phyloP scores from a whole-genome alignment of 2,329 filamentous ascomycete genomes.

The Ophiostoma perfectum region DNA sequence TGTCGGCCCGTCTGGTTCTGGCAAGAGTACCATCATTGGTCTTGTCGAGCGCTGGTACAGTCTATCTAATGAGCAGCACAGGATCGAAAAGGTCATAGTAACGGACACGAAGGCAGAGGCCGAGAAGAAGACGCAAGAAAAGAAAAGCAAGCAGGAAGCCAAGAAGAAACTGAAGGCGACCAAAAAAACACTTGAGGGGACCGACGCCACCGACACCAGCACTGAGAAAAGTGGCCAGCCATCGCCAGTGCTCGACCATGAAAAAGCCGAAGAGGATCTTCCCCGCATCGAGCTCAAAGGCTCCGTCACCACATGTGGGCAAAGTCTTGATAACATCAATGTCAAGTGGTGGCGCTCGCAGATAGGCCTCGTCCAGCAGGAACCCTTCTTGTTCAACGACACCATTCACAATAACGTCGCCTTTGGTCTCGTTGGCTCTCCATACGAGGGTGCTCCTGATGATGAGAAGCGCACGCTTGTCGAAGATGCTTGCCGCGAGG shows the following conservation, averaged over 20 bases:
- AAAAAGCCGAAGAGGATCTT: neutral
- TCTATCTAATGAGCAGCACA: conserved; percentile 41
- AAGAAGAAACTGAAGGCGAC: neutral
- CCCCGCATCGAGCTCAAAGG: neutral
- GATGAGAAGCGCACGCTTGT: neutral
- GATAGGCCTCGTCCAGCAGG: conserved; percentile 39
- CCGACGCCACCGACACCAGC: neutral
- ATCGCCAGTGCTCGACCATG: neutral
- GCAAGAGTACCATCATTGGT: conserved; percentile 69
- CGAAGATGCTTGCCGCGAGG: conserved; percentile 34
- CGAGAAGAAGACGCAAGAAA: neutral
- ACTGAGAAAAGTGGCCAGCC: neutral
- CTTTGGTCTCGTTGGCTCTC: conserved; percentile 40
- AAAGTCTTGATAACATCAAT: conserved; percentile 71
- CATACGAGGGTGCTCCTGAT: conserved; percentile 18
- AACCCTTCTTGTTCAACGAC: conserved; percentile 38
- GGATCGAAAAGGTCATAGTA: conserved; percentile 35
- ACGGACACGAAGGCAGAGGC: conserved; percentile 3
- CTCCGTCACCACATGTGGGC: conserved; percentile 35
- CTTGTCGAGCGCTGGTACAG: conserved; percentile 60
- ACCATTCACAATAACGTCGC: conserved; percentile 48
- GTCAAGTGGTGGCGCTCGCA: conserved; percentile 53
- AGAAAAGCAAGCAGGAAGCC: neutral
- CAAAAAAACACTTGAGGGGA: neutral
- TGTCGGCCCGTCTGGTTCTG: conserved; percentile 66